Evolutionary conservation across 306 rosid genomes (phyloP), one percentile per base, ranked within the genome.

Genomic region (Glycine latifolia): DNA sequence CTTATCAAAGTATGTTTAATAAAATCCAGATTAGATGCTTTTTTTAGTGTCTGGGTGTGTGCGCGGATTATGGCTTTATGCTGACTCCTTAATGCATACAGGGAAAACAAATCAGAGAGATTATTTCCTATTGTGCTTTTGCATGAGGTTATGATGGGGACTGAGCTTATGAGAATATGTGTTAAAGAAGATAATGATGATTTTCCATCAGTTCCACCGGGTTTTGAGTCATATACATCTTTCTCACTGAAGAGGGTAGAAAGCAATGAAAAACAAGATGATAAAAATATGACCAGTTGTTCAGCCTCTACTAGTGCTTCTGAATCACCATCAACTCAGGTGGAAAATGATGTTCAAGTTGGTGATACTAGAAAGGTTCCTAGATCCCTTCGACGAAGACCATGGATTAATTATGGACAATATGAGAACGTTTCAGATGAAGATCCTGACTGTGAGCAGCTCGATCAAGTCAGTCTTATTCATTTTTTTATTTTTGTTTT

Each of bases 171-270:
- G 90, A 84, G 94, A 81, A 86, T 91, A 67, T 87, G 94, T 72
- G 83, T 93, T 66, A 89, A 92, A 86, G 99, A 96, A 75, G 99
- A 96, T 83, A 93, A 85, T 5, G 99, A 96, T 9, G 99, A 93
- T 53, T 93, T 86, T 87, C 99, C 99, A 78, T 85, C 97, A 41
- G 94, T 93, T 86, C 99, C 99, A 86, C 99, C 99, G 2, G 99
- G 99, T 67, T 96, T 96, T 76, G 99, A 96, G 90, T 88, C 97
- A 76, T 92, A 85, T 83, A 87, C 92, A 70, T 90, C 98, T 15
- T 90, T 91, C 77, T 73, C 91, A 67, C 56, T 88, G 48, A 88
- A 84, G 76, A 85, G 88, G 85, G 89, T 87, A 67, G 88, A 86
- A 73, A 89, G 85, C 73, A 81, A 60, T 81, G 91, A 84, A 72